Evolutionary conservation across 805 yeast genomes (phyloP), one percentile per base, ranked within the genome.

Genomic region (Spathaspora boniae): DNA sequence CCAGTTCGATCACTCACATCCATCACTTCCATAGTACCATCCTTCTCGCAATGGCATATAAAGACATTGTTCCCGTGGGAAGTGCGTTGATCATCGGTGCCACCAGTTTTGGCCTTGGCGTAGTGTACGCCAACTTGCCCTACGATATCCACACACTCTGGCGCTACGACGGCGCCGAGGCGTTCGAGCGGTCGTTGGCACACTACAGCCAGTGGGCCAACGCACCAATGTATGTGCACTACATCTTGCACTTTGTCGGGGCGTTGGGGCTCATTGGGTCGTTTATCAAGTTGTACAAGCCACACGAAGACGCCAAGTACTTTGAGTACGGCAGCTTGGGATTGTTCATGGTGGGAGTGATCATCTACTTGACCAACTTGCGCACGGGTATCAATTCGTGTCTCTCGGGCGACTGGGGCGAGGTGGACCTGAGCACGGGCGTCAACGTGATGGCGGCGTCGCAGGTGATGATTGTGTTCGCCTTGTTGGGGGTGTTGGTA

Each of bases 361-460:
- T 91, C 50, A 75, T 91, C 49, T 93, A 88, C 60, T 66, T 91
- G 51, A 83, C 96, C 43, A 93, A 93, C 65, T 69, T 91, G 47
- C 75, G 86, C 53, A 77, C 84, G 35, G 98, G 98, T 36, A 68
- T 81, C 26, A 73, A 74, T 47, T 76, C 89, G 38, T 76, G 86
- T 36, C 48, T 78, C 18, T 60, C 73, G 39, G 89, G 88, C 29
- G 69, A 78, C 41, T 91, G 98, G 98, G 98, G 96, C 46, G 98
- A 91, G 34, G 95, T 93, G 33, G 86, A 85, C 51, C 78, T 75
- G 56, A 70, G 71, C 42, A 86, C 95, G 16, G 98, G 98, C 20
- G 62, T 91, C 51, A 86, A 86, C 45, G 96, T 93, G 26, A 76
- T 93, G 52, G 96, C 93, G 26, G 97, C 98, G 4, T 80, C 93